Evolutionary conservation across 2,329 filamentous ascomycete genomes (phyloP).

Genomic region (Scedosporium minutisporum): DNA sequence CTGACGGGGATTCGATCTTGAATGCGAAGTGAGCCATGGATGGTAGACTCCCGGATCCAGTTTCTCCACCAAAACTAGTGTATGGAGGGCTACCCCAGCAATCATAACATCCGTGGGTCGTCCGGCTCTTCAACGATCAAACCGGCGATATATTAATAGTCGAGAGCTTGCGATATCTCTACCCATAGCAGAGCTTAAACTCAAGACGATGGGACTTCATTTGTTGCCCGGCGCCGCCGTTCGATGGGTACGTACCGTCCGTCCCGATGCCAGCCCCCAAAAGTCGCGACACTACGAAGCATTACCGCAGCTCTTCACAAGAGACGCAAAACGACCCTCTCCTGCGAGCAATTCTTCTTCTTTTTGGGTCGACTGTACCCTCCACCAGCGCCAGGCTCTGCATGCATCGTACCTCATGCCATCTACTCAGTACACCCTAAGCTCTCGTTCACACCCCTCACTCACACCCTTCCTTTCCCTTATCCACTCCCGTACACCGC

Average conservation of each 20-base stretch:
- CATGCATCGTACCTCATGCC: background rate
- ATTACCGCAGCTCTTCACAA: background rate
- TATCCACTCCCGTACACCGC: too few species aligned
- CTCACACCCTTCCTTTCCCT: too few species aligned
- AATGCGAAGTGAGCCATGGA: background rate
- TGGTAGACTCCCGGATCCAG: background rate
- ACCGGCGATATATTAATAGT: background rate
- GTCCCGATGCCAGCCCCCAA: background rate
- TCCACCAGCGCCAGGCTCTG: background rate
- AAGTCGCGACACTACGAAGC: background rate
- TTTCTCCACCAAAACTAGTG: background rate
- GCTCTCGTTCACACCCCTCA: background rate
- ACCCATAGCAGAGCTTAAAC: background rate
- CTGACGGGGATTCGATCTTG: background rate
- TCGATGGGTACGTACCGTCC: background rate
- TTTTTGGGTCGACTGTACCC: background rate
- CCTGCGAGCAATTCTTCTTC: background rate
- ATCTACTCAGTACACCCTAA: background rate
- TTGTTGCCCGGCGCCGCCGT: background rate
- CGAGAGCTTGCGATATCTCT: background rate
- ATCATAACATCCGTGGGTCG: background rate
- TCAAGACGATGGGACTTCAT: background rate
- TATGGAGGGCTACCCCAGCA: background rate
- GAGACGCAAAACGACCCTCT: background rate
- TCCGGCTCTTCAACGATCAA: background rate